These are phyloP conservation scores for Grigorovia yakushimaensis DNA, from an alignment of 805 yeast species.

Conservation along the genomic window DNA sequence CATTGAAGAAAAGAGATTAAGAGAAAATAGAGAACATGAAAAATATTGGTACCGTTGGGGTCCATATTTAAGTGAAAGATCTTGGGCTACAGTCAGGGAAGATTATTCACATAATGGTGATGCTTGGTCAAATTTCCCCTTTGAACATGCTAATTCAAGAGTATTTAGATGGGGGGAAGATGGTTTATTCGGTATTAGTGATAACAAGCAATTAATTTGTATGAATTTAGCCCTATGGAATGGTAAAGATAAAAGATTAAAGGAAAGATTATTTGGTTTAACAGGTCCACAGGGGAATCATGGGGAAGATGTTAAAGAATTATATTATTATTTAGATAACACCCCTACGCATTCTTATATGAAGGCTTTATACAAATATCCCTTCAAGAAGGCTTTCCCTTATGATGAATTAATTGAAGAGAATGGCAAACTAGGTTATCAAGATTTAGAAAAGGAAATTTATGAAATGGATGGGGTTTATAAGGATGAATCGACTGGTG, in stretches of 20 bases:
- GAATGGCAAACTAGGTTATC: conserved; percentile 54
- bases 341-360: conserved; percentile 90
- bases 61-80: conserved; percentile 78
- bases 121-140: conserved; percentile 86
- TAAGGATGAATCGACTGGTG: conserved; percentile 40
- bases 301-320: conserved; percentile 89
- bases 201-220: conserved; percentile 68
- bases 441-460: conserved; percentile 70
- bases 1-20: conserved; percentile 30
- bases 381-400: conserved; percentile 69
- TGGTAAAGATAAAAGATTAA: conserved; percentile 73
- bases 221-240: conserved; percentile 83
- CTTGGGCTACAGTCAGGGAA: conserved; percentile 81
- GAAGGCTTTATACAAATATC: conserved; percentile 86
- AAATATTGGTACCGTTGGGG: conserved; percentile 88
- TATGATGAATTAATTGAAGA: conserved; percentile 64
- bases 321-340: conserved; percentile 78
- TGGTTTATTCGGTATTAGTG: conserved; percentile 85
- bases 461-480: conserved; percentile 63
- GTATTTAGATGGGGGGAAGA: conserved; percentile 94
- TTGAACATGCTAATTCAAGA: conserved; percentile 72
- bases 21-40: conserved; percentile 26
- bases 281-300: conserved; percentile 93
- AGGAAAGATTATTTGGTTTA: conserved; percentile 79
- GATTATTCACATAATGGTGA: conserved; percentile 81